Evolutionary conservation across 495 filamentous ascomycete species (phyloP).

Genomic region (Penicillium dipodomyicola): DNA sequence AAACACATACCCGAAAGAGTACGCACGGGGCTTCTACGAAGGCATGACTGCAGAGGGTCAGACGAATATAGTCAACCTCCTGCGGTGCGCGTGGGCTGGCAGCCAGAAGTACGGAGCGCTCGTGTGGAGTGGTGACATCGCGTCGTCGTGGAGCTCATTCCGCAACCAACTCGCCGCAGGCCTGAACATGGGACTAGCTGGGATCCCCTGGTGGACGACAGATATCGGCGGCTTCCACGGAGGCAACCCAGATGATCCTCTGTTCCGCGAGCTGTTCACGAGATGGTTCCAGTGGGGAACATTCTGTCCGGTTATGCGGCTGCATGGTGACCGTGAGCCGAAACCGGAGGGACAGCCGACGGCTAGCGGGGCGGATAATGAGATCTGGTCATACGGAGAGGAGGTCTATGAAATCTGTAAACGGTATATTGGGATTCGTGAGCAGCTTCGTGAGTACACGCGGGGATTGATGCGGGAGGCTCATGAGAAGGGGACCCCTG

Average conservation of each 20-base stretch:
- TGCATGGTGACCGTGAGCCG: slow-evolving; percentile 59
- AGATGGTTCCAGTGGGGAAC: slow-evolving; percentile 63
- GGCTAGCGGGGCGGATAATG: slow-evolving; percentile 49
- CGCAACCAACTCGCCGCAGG: slow-evolving; percentile 56
- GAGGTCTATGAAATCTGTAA: slow-evolving; percentile 55
- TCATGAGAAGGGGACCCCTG: slow-evolving; percentile 51
- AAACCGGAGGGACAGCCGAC: slow-evolving; percentile 39
- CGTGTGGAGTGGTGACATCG: slow-evolving; percentile 59
- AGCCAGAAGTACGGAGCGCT: slow-evolving; percentile 59
- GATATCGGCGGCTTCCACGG: slow-evolving; percentile 63
- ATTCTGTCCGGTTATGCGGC: slow-evolving; percentile 59
- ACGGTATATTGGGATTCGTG: slow-evolving; percentile 52
- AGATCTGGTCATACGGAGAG: slow-evolving; percentile 59
- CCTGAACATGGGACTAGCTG: slow-evolving; percentile 56
- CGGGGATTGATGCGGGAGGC: slow-evolving; percentile 52
- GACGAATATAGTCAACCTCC: slow-evolving; percentile 52
- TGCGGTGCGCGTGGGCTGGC: slow-evolving; percentile 59
- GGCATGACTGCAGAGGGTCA: slow-evolving; percentile 50
- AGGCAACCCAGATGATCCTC: slow-evolving; percentile 50
- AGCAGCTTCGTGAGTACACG: slow-evolving; percentile 52
- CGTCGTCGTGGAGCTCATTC: slow-evolving; percentile 53
- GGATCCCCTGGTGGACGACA: slow-evolving; percentile 59
- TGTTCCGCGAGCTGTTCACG: slow-evolving; percentile 56
- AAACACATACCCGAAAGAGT: slow-evolving; percentile 55
- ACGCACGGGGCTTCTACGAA: slow-evolving; percentile 55